Base-by-base conservation (phyloP, 179 eudicot species). In the Beta corolliflora region DNA sequence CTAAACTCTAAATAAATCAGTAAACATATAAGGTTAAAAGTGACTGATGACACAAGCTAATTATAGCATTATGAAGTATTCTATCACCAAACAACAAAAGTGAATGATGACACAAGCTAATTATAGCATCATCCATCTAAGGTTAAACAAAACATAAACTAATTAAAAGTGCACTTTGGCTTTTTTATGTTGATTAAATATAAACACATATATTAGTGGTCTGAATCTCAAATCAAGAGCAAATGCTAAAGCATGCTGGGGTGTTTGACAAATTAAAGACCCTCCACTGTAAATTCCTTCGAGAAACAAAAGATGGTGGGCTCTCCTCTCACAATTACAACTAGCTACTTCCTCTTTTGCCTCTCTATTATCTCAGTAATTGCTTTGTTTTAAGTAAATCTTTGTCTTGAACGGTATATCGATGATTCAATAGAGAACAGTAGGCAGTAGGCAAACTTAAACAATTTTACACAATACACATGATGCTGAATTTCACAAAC, bases 61-160 rank as follows among this genome's bases (percentile, higher is more conserved):
- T n/a, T n/a, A n/a, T n/a, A n/a, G n/a, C 25, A 25, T 25, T 25
- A 25, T 25, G 25, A 25, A 25, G 25, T 25, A 25, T 25, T 25
- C 25, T 25, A 25, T 25, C 25, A 25, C 25, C 25, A 25, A 25
- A 25, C 25, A 25, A 25, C 25, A 25, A 25, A 48, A 78, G 78
- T 78, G 81, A 78, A 77, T 55, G 74, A 82, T 82, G 52, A 78
- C 74, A 77, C 74, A 82, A 31, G n/a, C 72, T 36, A 68, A 13
- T 15, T 25, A 71, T 63, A 44, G 60, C 54, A 56, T 46, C 72
- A 41, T 64, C 70, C 4, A 71, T 52, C 45, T 31, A 7, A 36
- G 25, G 64, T 54, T 53, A 71, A 77, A 21, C 15, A 61, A 71
- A 59, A 56, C 36, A 50, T 61, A 77, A 23, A 69, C 72, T 41